Base-by-base conservation (phyloP, 2,329 filamentous ascomycete genomes). In the Hirsutella minnesotensis region DNA sequence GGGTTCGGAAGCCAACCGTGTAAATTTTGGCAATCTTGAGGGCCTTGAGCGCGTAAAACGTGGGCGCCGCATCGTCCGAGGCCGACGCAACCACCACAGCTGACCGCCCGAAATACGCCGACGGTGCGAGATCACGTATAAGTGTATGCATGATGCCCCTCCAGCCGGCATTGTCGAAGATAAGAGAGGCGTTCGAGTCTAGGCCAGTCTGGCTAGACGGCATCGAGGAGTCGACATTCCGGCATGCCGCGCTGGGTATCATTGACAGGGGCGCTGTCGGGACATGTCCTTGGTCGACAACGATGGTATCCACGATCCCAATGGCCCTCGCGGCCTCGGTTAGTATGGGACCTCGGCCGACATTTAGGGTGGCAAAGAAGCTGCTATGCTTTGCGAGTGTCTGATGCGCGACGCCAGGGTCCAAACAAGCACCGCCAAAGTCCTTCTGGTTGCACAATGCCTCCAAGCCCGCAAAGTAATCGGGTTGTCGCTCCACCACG, bases 161-260 rank as follows among this genome's bases (percentile, higher is more conserved):
- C 85, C 86, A 92, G 13, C 80, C 79, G 10, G 85, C 83, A 51
- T 94, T 94, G 53, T 92, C 86, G 38, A 87, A 83, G 15, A 89
- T 67, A 34, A 90, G 74, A 5, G 67, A 65, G 0, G 72, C 70
- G 42, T 68, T 72, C 15, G 70, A 63, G 2, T 71, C 60, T 3
- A 74, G 52, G 2, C 65, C 64, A 2, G 55, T 49, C 38, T 61
- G 58, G n/a, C 43, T 40, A 3, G 51, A 49, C 9, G 31, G 15
- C 31, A n/a, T n/a, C 9, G 13, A 34, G 4, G 49, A 48, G 40
- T 57, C 56, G 21, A 47, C 53, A 37, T 56, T 57, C 24, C 64
- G 59, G 22, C 61, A 64, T 2, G 59, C 60, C 3, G 71, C 68
- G 44, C 69, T 73, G 0, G 72, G 69, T 0, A 72, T 68, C 7